Conservation (phyloP, 257 asterid species). For the Ajuga chamaepitys region DNA sequence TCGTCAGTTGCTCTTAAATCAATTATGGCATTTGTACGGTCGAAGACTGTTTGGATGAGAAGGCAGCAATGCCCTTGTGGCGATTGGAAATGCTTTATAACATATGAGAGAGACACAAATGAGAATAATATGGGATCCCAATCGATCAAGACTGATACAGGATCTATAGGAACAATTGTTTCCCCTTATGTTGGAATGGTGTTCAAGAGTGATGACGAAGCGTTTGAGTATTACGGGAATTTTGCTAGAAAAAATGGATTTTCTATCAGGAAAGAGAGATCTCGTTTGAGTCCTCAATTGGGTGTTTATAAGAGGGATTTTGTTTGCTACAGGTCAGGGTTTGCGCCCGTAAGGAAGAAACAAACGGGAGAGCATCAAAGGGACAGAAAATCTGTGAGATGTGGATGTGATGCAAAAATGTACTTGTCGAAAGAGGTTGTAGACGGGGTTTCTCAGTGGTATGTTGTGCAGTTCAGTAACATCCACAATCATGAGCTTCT, state of each 20-base stretch:
- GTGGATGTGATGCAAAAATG: constrained; percentile 71
- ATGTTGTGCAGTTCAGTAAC: constrained; percentile 58
- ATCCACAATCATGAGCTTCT: constrained; percentile 63
- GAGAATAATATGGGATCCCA: constrained; percentile 29
- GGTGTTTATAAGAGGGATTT: constrained; percentile 69
- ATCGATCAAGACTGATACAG: constrained; percentile 29
- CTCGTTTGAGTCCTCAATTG: constrained; percentile 62
- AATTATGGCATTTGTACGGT: constrained; percentile 37
- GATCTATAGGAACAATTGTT: constrained; percentile 26
- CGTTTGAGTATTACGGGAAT: constrained; percentile 47
- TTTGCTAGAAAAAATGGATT: constrained; percentile 64
- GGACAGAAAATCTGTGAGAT: constrained; percentile 57
- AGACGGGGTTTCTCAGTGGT: constrained; percentile 55
- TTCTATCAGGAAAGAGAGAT: constrained; percentile 55
- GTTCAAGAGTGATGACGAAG: constrained; percentile 50
- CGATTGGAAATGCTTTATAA: constrained; percentile 63
- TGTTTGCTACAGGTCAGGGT: constrained; percentile 60
- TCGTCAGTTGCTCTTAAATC: neutral
- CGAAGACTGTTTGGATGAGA: constrained; percentile 46
- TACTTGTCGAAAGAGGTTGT: constrained; percentile 55
- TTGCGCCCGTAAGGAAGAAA: constrained; percentile 59
- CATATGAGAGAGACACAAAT: constrained; percentile 38
- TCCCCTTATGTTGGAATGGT: constrained; percentile 63
- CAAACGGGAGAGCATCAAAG: constrained; percentile 46
- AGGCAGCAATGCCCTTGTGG: constrained; percentile 71